These are phyloP conservation scores for Colletotrichum aenigma DNA, from an alignment of 2,329 filamentous ascomycete species.

Conservation along the genomic window DNA sequence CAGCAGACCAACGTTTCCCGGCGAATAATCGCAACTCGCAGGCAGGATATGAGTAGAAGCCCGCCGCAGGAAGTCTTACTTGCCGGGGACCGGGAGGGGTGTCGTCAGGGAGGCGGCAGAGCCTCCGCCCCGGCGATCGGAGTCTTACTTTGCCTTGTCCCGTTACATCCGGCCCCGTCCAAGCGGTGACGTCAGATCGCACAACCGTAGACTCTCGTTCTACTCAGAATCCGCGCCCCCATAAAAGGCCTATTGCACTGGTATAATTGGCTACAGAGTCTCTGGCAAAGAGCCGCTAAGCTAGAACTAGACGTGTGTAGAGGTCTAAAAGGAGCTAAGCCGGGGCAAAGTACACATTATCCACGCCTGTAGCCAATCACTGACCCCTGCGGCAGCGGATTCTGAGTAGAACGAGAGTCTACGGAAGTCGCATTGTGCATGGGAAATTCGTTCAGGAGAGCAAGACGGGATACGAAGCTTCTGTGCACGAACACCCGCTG, in stretches of 20 bases:
- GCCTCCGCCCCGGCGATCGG: background rate
- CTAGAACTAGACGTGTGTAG: too few relatives aligned
- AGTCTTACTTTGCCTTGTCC: background rate
- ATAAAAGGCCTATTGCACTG: too few relatives aligned
- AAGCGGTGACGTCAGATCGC: background rate
- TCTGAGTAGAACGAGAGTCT: too few relatives aligned
- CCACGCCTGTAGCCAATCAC: too few relatives aligned
- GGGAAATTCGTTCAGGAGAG: background rate
- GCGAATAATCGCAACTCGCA: background rate
- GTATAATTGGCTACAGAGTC: too few relatives aligned
- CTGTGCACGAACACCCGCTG: background rate
- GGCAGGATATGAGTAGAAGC: background rate
- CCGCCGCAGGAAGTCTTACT: background rate
- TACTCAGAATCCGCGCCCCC: too few relatives aligned
- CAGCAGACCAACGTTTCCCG: background rate
- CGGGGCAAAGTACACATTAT: too few relatives aligned
- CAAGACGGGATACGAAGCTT: background rate
- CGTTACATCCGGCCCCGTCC: background rate
- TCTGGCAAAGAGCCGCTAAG: too few relatives aligned
- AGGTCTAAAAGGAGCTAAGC: too few relatives aligned
- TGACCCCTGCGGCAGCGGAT: too few relatives aligned
- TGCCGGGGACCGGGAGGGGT: background rate
- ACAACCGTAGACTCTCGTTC: too few relatives aligned
- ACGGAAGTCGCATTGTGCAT: background rate
- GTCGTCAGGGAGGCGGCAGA: background rate